Evolutionary conservation across 768 basidiomycete species (phyloP).

Genomic region (Lactarius trivialis): DNA sequence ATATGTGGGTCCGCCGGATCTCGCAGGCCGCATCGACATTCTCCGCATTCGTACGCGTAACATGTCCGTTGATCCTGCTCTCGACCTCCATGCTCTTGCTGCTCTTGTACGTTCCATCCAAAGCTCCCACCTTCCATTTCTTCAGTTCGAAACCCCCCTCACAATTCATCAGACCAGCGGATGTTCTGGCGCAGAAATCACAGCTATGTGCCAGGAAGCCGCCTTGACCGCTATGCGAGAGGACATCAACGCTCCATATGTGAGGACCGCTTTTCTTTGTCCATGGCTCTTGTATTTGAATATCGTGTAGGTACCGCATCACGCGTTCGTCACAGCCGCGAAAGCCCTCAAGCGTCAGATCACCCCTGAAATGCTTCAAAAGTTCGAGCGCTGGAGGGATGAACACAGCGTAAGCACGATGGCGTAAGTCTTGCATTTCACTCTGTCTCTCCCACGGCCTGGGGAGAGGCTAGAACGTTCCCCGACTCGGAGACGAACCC

Average conservation of each 20-base stretch:
- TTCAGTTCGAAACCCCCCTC: neutral
- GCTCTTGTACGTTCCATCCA: slow-evolving; percentile 43
- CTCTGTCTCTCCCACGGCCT: neutral
- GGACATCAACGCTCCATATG: slow-evolving; percentile 70
- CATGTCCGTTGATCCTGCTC: slow-evolving; percentile 73
- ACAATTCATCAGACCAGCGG: slow-evolving; percentile 65
- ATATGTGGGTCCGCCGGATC: slow-evolving; percentile 90
- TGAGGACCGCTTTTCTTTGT: slow-evolving; percentile 35
- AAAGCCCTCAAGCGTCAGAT: slow-evolving; percentile 70
- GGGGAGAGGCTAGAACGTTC: neutral
- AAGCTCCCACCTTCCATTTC: neutral
- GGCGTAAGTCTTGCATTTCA: neutral
- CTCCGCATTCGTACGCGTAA: slow-evolving; percentile 64
- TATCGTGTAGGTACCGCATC: slow-evolving; percentile 60
- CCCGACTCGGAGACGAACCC: neutral
- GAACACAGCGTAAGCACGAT: slow-evolving; percentile 2
- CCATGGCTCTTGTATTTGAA: neutral
- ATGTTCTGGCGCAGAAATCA: slow-evolving; percentile 94
- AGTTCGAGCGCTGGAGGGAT: slow-evolving; percentile 66
- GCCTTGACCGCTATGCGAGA: slow-evolving; percentile 87
- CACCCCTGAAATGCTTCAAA: slow-evolving; percentile 68
- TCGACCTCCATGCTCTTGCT: slow-evolving; percentile 66
- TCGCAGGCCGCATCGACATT: slow-evolving; percentile 74
- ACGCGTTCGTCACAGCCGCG: slow-evolving; percentile 71
- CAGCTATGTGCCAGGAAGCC: slow-evolving; percentile 91